Conservation (phyloP, 2,329 filamentous ascomycete genomes). For the Cladosporium sp. region DNA sequence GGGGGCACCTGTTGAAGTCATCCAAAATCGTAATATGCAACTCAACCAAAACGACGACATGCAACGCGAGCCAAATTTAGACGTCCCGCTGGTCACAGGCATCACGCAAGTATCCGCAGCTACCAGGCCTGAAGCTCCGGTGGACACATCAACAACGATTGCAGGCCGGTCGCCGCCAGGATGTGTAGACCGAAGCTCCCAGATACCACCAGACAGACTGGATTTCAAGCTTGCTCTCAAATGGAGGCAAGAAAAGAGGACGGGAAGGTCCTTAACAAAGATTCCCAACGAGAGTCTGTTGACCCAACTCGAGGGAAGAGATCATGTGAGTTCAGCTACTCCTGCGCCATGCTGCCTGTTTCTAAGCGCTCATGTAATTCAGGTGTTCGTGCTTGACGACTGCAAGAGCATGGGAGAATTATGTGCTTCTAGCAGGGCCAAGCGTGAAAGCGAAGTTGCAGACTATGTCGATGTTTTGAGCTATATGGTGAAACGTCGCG, state of each 20-base stretch:
- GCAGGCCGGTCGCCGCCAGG: constrained; percentile 12
- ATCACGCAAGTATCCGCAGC: too few species aligned
- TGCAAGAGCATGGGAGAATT: constrained; percentile 10
- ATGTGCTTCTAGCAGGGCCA: neutral
- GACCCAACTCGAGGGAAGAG: neutral
- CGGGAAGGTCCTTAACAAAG: neutral
- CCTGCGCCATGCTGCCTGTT: too few species aligned
- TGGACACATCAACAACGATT: too few species aligned
- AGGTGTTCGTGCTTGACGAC: constrained; percentile 18
- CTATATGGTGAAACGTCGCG: constrained; percentile 10
- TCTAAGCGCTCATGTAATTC: neutral
- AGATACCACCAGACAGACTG: neutral
- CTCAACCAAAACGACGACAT: too few species aligned
- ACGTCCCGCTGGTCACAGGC: too few species aligned
- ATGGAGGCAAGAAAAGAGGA: neutral
- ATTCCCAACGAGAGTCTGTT: neutral
- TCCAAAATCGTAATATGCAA: too few species aligned
- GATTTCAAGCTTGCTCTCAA: neutral
- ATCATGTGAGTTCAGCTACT: constrained; percentile 11
- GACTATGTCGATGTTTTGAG: constrained; percentile 2
- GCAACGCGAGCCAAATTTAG: too few species aligned
- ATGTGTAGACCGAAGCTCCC: constrained; percentile 19
- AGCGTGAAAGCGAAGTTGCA: neutral
- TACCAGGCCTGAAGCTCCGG: too few species aligned
- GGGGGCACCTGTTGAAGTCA: too few species aligned